These are phyloP conservation scores for Grosmannia serpens DNA, from an alignment of 2,329 filamentous ascomycete species.

Conservation along the genomic window DNA sequence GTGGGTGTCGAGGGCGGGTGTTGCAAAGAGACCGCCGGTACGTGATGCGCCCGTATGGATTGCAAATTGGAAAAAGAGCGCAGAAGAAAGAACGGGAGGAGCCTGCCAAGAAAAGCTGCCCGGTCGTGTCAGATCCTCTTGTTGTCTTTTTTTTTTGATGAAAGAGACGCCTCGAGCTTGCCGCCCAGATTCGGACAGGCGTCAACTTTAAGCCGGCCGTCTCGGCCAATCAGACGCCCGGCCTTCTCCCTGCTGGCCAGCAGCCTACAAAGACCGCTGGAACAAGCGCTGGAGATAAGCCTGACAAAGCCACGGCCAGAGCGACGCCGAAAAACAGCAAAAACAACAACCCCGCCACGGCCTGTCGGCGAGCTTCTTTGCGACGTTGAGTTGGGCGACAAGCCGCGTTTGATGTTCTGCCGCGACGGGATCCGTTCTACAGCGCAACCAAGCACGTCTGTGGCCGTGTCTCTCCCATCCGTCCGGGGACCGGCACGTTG, in stretches of 20 bases:
- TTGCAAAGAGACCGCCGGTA: too few relatives aligned
- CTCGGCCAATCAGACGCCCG: neutral
- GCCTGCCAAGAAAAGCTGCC: neutral
- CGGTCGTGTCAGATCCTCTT: neutral
- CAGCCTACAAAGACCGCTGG: neutral
- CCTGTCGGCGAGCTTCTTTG: neutral
- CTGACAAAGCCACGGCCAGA: neutral
- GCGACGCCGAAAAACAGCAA: neutral
- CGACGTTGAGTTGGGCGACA: neutral
- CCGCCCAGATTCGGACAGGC: neutral
- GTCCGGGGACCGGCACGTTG: too few relatives aligned
- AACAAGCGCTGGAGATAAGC: neutral
- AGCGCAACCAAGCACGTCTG: too few relatives aligned
- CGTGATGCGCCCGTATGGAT: too few relatives aligned
- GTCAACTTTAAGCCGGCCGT: neutral
- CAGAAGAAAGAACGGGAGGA: neutral
- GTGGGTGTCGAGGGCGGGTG: too few relatives aligned
- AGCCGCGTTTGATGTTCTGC: neutral
- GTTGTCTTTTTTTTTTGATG: neutral
- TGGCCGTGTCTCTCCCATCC: too few relatives aligned
- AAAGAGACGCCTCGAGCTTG: neutral
- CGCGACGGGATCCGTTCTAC: too few relatives aligned
- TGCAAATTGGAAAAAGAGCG: too few relatives aligned
- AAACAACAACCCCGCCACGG: constrained; percentile 1
- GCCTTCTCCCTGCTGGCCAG: neutral